These are phyloP conservation scores for Lepiota venenata DNA, from an alignment of 768 basidiomycete genomes.

Conservation along the genomic window DNA sequence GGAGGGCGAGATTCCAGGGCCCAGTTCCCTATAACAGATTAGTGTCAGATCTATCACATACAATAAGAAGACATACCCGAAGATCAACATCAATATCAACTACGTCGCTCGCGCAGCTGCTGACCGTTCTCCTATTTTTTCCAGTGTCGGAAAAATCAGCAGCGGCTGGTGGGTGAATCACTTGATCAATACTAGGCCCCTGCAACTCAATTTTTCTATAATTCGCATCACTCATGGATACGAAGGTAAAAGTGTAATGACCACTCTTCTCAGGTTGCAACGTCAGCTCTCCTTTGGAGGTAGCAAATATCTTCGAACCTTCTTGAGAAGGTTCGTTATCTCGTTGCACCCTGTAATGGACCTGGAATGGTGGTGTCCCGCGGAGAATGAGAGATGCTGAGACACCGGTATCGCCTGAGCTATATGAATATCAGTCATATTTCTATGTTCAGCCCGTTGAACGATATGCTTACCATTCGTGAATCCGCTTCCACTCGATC, in stretches of 20 bases:
- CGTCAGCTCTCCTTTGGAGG: constrained; percentile 77
- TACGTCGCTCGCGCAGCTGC: constrained; percentile 73
- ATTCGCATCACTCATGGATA: constrained; percentile 76
- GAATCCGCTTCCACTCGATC: constrained; percentile 85
- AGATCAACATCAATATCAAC: constrained; percentile 82
- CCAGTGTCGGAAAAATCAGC: constrained; percentile 62
- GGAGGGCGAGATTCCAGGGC: constrained; percentile 86
- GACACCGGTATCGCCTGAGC: constrained; percentile 90
- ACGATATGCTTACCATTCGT: constrained; percentile 67
- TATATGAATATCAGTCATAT: constrained; percentile 23
- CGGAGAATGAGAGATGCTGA: constrained; percentile 82
- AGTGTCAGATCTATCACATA: not conserved
- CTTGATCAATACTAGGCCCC: constrained; percentile 78
- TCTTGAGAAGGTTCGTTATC: constrained; percentile 64
- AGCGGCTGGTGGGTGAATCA: constrained; percentile 85
- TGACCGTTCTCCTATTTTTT: constrained; percentile 53
- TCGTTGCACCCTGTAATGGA: constrained; percentile 73
- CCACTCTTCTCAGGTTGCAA: constrained; percentile 88
- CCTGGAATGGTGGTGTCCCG: constrained; percentile 86
- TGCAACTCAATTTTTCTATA: constrained; percentile 75
- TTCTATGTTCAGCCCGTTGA: not conserved
- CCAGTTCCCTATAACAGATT: constrained; percentile 63
- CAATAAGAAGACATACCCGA: constrained; percentile 43
- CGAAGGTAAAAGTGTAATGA: constrained; percentile 82
- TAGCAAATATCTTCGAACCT: constrained; percentile 53